phyloP scores from a whole-genome alignment of 2,329 filamentous ascomycete species.

The Boeremia exigua region DNA sequence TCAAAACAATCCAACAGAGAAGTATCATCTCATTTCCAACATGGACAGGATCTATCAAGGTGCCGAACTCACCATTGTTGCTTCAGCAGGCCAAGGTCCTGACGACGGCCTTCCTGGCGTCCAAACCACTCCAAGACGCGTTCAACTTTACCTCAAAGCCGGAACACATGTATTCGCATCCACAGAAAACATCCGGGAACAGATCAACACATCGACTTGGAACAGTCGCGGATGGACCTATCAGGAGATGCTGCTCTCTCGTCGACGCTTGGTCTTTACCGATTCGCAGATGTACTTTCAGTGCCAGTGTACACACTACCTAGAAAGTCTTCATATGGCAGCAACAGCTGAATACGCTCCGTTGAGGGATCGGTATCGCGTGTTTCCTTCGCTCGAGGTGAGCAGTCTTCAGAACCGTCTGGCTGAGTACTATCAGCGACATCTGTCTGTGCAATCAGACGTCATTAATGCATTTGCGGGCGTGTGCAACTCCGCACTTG shows the following conservation, averaged over 20 bases:
- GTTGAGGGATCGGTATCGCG: background rate
- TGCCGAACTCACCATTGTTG: constrained; percentile 2
- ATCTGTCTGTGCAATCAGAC: background rate
- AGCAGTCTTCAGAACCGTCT: background rate
- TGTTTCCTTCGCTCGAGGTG: background rate
- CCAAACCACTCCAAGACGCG: background rate
- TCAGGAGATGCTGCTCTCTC: background rate
- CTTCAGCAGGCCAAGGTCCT: background rate
- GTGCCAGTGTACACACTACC: background rate
- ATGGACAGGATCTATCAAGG: constrained; percentile 8
- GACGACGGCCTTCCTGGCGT: background rate
- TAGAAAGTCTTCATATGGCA: background rate
- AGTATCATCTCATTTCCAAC: background rate
- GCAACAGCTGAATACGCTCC: background rate
- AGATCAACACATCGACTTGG: background rate
- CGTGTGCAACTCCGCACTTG: background rate
- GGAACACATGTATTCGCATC: background rate
- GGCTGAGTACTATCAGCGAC: background rate
- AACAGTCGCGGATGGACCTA: background rate
- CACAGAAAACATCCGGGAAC: background rate
- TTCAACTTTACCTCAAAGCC: background rate
- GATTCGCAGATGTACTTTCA: background rate
- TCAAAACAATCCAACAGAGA: background rate
- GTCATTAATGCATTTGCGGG: background rate
- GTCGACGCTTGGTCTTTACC: background rate